Conservation (phyloP, 495 filamentous ascomycete species). For the Penicillium parvum region DNA sequence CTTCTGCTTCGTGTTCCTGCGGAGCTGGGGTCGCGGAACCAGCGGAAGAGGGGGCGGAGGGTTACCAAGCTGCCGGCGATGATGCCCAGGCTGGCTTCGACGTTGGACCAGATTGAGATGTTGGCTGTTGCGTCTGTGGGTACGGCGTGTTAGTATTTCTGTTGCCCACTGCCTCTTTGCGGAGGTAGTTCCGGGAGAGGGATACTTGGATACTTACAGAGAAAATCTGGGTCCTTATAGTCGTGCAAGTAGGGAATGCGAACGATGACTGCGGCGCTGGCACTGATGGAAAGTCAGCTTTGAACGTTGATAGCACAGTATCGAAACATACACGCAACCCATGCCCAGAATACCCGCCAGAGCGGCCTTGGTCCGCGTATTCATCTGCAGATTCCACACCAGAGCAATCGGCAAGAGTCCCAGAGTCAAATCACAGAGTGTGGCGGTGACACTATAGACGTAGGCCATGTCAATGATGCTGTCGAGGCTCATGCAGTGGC, state of each 20-base stretch:
- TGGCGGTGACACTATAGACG: slow-evolving; percentile 40
- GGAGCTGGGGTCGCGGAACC: slow-evolving; percentile 37
- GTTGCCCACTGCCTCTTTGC: background rate
- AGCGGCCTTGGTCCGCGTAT: slow-evolving; percentile 29
- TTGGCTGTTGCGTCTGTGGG: slow-evolving; percentile 35
- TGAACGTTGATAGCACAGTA: background rate
- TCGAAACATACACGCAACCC: slow-evolving; percentile 36
- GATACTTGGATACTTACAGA: slow-evolving; percentile 10
- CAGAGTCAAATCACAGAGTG: slow-evolving; percentile 37
- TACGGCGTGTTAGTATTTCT: slow-evolving; percentile 7
- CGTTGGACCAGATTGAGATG: slow-evolving; percentile 45
- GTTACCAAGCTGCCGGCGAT: slow-evolving; percentile 44
- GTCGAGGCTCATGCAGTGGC: slow-evolving; percentile 31
- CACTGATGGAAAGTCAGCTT: background rate
- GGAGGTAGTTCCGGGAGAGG: background rate
- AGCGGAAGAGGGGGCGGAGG: slow-evolving; percentile 46
- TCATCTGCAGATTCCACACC: slow-evolving; percentile 40
- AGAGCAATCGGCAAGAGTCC: slow-evolving; percentile 35
- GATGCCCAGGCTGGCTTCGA: slow-evolving; percentile 46
- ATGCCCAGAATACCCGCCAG: slow-evolving; percentile 37
- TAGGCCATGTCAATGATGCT: slow-evolving; percentile 34
- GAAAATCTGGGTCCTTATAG: slow-evolving; percentile 13
- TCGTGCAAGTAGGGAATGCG: slow-evolving; percentile 13
- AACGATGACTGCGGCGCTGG: slow-evolving; percentile 8
- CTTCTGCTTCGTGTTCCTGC: slow-evolving; percentile 24